Percentiles rank a stretch among this genome's conserved stretches.
Evolutionary conservation across 2,329 filamentous ascomycete species (phyloP).

Genomic region (Monosporascus ibericus): DNA sequence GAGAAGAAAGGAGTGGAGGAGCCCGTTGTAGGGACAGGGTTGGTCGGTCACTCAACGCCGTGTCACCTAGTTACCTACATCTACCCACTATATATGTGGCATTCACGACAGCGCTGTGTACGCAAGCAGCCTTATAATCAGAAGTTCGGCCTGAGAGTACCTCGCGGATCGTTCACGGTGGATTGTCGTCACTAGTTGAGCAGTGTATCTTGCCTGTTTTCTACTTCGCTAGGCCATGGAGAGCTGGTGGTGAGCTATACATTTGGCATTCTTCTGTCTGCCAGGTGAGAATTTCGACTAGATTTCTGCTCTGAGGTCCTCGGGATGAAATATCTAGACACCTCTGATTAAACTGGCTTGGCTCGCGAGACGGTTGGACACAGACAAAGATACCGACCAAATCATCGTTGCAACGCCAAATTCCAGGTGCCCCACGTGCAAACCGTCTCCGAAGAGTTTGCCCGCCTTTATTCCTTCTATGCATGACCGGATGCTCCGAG

Average conservation of each 20-base stretch:
- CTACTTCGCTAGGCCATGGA: too few species aligned
- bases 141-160: too few species aligned
- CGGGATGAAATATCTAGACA: background rate
- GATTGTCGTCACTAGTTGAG: too few species aligned
- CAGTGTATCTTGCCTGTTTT: too few species aligned
- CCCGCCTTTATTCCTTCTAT: background rate
- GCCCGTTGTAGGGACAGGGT: too few species aligned
- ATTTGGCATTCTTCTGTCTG: background rate
- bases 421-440: background rate
- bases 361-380: background rate
- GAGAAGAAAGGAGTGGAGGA: too few species aligned
- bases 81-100: too few species aligned
- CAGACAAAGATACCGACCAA: background rate
- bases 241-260: background rate
- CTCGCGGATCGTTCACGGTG: too few species aligned
- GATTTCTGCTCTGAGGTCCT: background rate
- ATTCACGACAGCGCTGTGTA: too few species aligned
- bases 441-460: background rate
- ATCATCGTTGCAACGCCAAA: background rate
- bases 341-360: background rate
- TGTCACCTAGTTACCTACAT: too few species aligned
- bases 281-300: background rate
- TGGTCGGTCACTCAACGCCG: too few species aligned
- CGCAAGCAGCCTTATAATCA: too few species aligned
- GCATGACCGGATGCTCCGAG: background rate